These are phyloP conservation scores for Yarrowia sp. DNA, from an alignment of 805 yeast genomes.

Conservation along the genomic window DNA sequence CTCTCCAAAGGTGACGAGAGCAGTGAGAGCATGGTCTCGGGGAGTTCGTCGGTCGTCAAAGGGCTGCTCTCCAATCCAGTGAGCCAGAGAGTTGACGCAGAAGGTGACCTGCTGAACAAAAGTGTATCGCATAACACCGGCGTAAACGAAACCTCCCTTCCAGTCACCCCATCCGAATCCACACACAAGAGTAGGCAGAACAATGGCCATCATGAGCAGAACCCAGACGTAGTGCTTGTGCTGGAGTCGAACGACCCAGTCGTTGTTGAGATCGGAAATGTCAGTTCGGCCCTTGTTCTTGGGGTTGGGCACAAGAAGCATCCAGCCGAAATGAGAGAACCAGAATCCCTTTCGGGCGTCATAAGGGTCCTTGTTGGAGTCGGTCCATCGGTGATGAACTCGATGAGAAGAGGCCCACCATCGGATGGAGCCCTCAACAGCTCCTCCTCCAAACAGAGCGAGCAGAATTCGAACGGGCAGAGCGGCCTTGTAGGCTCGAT, in stretches of 20 bases:
- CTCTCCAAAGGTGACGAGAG: constrained; percentile 78
- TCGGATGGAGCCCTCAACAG: constrained; percentile 71
- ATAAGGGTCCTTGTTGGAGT: constrained; percentile 87
- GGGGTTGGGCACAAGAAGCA: constrained; percentile 64
- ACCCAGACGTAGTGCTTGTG: constrained; percentile 64
- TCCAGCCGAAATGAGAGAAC: constrained; percentile 89
- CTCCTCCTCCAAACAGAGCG: constrained; percentile 64
- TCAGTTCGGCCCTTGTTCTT: constrained; percentile 64
- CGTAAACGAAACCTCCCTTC: constrained; percentile 73
- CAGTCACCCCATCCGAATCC: constrained; percentile 72
- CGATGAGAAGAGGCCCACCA: constrained; percentile 84
- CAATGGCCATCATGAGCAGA: constrained; percentile 50
- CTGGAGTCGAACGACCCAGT: constrained; percentile 61
- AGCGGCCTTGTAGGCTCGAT: constrained; percentile 52
- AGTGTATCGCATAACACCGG: constrained; percentile 70
- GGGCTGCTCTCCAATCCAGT: constrained; percentile 69
- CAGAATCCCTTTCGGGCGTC: constrained; percentile 74
- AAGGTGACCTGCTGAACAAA: constrained; percentile 77
- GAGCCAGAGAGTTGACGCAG: constrained; percentile 80
- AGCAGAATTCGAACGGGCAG: constrained; percentile 49
- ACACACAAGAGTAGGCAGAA: constrained; percentile 64
- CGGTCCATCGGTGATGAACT: constrained; percentile 87
- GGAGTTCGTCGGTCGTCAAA: constrained; percentile 73
- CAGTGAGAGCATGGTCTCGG: constrained; percentile 61
- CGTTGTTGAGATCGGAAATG: constrained; percentile 61